Base-by-base conservation (phyloP, 106 monocot species). In the Iris macrosiphon region DNA sequence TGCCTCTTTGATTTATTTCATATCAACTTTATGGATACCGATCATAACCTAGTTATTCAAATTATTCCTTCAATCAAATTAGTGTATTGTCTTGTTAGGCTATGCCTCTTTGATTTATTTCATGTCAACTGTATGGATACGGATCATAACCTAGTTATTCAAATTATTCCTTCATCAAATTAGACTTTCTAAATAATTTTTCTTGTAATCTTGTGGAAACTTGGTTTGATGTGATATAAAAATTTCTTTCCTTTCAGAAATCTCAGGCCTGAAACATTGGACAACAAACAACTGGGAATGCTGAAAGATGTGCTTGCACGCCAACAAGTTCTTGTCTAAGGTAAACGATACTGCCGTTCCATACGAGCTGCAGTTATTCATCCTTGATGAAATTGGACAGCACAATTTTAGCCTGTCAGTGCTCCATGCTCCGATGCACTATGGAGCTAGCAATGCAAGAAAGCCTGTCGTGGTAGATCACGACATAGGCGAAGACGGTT, bases 301-400 rank as follows among this genome's bases (percentile, higher is more conserved):
- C 75, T 57, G 75, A 68, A 68, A 75, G 75, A 75, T 75, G 75
- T 75, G 75, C 33, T 31, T 68, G 40, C n/a, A 49, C 47, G 66
- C 49, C 9, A 26, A 35, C 42, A 68, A 43, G 27, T 75, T 59
- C 15, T 68, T 68, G 55, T 37, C 56, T 13, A 60, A 75, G 57
- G 28, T 54, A 27, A 61, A 67, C 32, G 35, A 41, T 20, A 24
- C 40, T 31, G 33, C 49, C 15, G 61, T 40, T 67, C 47, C 45
- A 48, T 49, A 23, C 33, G 31, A 61, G 48, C 55, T 49, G 29
- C 40, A 21, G 27, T 52, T 31, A 1, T 32, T 55, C 52, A 51
- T 63, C 42, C 32, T 63, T 22, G 62, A 68, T 67, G 67, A 62
- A 40, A 37, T 63, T 34, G 50, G 48, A 14, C 31, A 45, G 11